Base-by-base conservation (phyloP, 73 alveolate species). In the Paramecium pentaurelia region DNA sequence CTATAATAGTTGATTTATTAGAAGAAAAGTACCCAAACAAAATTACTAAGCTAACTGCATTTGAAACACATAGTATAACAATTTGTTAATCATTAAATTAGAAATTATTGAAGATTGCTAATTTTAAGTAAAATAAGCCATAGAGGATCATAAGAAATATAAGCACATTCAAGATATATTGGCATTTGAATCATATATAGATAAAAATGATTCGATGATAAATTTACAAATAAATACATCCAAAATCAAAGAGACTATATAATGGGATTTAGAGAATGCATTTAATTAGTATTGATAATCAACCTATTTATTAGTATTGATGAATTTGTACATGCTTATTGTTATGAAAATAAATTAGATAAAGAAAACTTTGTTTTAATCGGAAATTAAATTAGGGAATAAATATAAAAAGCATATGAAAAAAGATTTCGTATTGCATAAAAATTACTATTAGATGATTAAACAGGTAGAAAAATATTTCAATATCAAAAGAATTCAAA, bases 301-400 rank as follows among this genome's bases (percentile, higher is more conserved):
- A 18, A 18, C 18, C 10, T 80, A 25, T 37, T 80, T 10, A 54
- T 16, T 18, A 80, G 91, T 32, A 80, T 80, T 49, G 91, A 80
- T 22, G 47, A 80, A 44, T 80, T 80, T 27, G 91, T 64, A 7
- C 34, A 22, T 10, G 16, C 71, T 22, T 80, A 45, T 47, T 80
- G 91, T 20, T 80, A 80, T 49, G 91, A 80, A 80, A 80, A 80
- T 80, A 80, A 47, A 47, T 27, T 80, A 25, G 58, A 80, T 12
- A 27, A 45, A 80, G 75, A 49, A 20, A 25, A 42, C 30, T 20
- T 10, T 44, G 37, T 80, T 18, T 20, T 44, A 22, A 80, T 80
- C 16, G 91, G 77, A 32, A 80, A 80, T 80, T 80, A 80, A 47
- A 80, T 80, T 20, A 80, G 91, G 58, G 91, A 80, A 8, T 80